These are phyloP conservation scores for Graphilbum fragrans DNA, from an alignment of 2,329 filamentous ascomycete genomes.

Conservation along the genomic window DNA sequence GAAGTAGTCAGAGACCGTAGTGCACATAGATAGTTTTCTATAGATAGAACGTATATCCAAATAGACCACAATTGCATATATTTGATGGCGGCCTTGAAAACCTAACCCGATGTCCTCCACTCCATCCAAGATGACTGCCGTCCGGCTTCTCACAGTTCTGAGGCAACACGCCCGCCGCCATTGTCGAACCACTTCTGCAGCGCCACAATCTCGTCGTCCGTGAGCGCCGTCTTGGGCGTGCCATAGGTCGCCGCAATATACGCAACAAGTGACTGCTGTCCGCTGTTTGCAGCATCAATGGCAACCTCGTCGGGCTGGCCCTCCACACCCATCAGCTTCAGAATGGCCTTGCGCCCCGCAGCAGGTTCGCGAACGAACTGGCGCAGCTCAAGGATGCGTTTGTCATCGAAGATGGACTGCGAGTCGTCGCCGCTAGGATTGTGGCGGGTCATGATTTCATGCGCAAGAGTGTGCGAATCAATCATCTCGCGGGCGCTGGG, in stretches of 20 bases:
- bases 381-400: slow-evolving; percentile 1
- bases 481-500: slow-evolving; percentile 3
- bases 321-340: neutral
- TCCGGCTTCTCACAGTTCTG: neutral
- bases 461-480: slow-evolving; percentile 7
- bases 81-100: too few relatives aligned
- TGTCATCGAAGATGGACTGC: slow-evolving; percentile 3
- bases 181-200: slow-evolving; percentile 9
- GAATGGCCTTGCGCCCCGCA: neutral
- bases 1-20: too few relatives aligned
- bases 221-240: slow-evolving; percentile 2
- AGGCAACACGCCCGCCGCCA: neutral
- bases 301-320: neutral
- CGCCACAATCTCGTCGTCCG: slow-evolving; percentile 3
- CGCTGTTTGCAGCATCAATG: neutral
- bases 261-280: neutral
- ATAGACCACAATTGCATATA: too few relatives aligned
- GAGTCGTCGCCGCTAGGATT: neutral
- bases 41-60: too few relatives aligned
- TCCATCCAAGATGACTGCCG: neutral
- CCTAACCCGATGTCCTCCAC: too few relatives aligned
- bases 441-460: slow-evolving; percentile 10
- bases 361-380: neutral
- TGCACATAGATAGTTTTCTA: too few relatives aligned
- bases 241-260: neutral